Evolutionary conservation across 2,329 filamentous ascomycete species (phyloP).

Genomic region (Septoria petroselini): DNA sequence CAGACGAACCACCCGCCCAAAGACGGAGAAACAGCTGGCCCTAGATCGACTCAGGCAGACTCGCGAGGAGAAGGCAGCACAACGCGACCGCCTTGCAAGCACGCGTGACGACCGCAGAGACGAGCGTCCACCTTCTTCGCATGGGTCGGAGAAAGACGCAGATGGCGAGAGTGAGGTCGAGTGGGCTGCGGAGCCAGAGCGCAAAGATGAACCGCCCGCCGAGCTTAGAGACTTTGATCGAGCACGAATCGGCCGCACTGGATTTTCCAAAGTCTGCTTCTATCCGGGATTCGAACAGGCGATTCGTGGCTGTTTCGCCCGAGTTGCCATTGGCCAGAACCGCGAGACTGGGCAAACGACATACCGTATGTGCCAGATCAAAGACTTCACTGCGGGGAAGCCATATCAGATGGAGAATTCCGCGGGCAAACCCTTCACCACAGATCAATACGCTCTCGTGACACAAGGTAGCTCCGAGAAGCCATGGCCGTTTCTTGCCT

Average conservation of each 20-base stretch:
- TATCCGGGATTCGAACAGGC: slow-evolving; percentile 83
- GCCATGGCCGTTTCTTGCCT: slow-evolving; percentile 85
- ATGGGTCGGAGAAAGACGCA: slow-evolving; percentile 52
- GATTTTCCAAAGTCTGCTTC: slow-evolving; percentile 89
- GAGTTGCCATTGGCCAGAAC: slow-evolving; percentile 78
- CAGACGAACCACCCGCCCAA: slow-evolving; percentile 55
- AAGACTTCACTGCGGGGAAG: slow-evolving; percentile 73
- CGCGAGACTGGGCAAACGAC: slow-evolving; percentile 65
- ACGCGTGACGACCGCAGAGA: slow-evolving; percentile 46
- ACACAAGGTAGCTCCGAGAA: slow-evolving; percentile 79
- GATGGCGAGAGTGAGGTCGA: slow-evolving; percentile 78
- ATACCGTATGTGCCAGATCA: slow-evolving; percentile 87
- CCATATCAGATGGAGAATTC: slow-evolving; percentile 77
- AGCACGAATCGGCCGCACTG: slow-evolving; percentile 75
- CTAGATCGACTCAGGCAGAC: slow-evolving; percentile 69
- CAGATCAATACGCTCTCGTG: slow-evolving; percentile 78
- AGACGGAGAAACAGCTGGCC: slow-evolving; percentile 54
- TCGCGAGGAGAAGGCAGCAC: slow-evolving; percentile 59
- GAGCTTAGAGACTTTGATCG: slow-evolving; percentile 80
- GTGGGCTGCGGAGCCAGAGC: slow-evolving; percentile 60
- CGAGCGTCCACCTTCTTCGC: slow-evolving; percentile 43
- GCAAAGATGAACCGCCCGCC: slow-evolving; percentile 61
- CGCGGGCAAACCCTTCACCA: slow-evolving; percentile 73
- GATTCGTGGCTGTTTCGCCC: slow-evolving; percentile 79
- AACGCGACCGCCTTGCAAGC: slow-evolving; percentile 40